Base-by-base conservation (phyloP, 257 asterid genomes). In the Jacaranda copaia region DNA sequence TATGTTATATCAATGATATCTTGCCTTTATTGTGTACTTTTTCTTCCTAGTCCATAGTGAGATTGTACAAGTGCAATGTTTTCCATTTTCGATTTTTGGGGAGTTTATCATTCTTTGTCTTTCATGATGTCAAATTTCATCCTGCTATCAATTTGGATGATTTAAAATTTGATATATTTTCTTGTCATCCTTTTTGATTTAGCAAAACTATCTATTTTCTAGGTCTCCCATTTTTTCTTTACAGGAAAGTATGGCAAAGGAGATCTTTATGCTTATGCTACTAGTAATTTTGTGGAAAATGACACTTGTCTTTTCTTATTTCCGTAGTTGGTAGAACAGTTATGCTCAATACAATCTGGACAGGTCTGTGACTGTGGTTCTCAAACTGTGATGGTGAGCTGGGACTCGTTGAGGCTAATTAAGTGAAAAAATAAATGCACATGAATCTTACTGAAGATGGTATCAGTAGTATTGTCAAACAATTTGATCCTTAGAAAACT, bases 361-460 rank as follows among this genome's bases (percentile, higher is more conserved):
- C n/a, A 65, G 12, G 36, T 76, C 8, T 14, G 65, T 40, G 18
- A 59, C 6, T 46, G 5, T 73, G 48, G 56, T 38, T 49, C 43
- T 10, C 65, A 38, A 3, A 7, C 15, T 16, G 19, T 40, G 35
- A 16, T 39, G 67, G 18, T 11, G 72, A 64, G 48, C 64, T 6
- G 25, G 35, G 16, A 10, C 76, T 64, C 79, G 32, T 38, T 62
- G 67, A 72, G 40, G 68, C 19, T 75, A 65, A 6, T 75, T 69
- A 32, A 56, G 57, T 42, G 62, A 13, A 53, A 61, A 32, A 76
- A 76, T 66, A 76, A 55, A 39, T 35, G 68, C 74, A 68, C 58
- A 57, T 74, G 36, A 61, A 39, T 71, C 65, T 68, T 39, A 14
- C 5, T 36, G 74, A 14, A 70, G 74, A 72, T 45, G 73, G 18